These are phyloP conservation scores for Neonectria punicea DNA, from an alignment of 2,329 filamentous ascomycete genomes.

Conservation along the genomic window DNA sequence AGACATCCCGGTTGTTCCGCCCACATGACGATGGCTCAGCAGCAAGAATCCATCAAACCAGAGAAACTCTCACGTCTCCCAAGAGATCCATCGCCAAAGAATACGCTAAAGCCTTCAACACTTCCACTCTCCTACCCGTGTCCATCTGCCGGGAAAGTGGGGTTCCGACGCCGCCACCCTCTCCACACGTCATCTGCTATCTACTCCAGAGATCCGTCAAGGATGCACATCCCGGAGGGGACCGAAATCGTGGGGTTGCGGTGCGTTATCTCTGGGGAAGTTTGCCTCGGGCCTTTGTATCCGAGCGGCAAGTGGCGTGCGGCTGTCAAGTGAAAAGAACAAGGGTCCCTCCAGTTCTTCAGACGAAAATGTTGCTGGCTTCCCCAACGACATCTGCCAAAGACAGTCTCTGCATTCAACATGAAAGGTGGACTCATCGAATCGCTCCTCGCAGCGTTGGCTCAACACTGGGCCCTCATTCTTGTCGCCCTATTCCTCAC, in stretches of 20 bases:
- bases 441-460: slow-evolving; percentile 29
- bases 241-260: slow-evolving; percentile 4
- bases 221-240: neutral
- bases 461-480: slow-evolving; percentile 35
- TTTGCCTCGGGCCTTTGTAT: neutral
- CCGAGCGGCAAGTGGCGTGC: neutral
- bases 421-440: slow-evolving; percentile 39
- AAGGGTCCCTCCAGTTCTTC: neutral
- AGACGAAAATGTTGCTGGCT: neutral
- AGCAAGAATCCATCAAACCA: neutral
- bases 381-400: neutral
- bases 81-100: neutral
- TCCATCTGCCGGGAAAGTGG: slow-evolving; percentile 20
- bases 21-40: neutral
- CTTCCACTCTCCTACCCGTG: slow-evolving; percentile 9
- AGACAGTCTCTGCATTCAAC: slow-evolving; percentile 26
- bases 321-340: neutral
- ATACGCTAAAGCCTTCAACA: neutral
- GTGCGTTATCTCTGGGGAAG: neutral
- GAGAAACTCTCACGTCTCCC: neutral
- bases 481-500: slow-evolving; percentile 14
- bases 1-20: neutral
- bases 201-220: neutral
- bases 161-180: neutral
- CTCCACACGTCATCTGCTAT: slow-evolving; percentile 4